Percentiles rank a stretch among this genome's conserved stretches.
phyloP scores from a whole-genome alignment of 1,139 yeast species.

The Meyerozyma smithsonii region DNA sequence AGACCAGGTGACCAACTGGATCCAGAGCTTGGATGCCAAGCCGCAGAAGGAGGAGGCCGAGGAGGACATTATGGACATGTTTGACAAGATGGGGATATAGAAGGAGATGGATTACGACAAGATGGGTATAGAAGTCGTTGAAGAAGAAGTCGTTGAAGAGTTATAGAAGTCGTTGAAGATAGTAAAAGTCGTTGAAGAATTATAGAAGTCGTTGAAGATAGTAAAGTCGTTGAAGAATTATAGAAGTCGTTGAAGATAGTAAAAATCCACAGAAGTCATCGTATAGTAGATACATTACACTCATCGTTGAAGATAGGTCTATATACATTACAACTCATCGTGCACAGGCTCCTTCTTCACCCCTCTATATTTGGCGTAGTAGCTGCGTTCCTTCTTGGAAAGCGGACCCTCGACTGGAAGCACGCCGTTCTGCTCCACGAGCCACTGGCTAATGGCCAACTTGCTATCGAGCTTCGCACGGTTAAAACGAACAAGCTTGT shows the following conservation, averaged over 20 bases:
- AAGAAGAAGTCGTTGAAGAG: no score
- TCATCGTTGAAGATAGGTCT: not conserved
- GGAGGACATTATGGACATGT: constrained; percentile 7
- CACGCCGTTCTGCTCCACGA: constrained; percentile 22
- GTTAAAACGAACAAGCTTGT: constrained; percentile 22
- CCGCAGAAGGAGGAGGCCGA: constrained; percentile 10
- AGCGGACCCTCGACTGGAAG: constrained; percentile 37
- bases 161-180: no score
- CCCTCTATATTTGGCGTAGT: constrained; percentile 24
- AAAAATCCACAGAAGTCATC: no score
- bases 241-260: no score
- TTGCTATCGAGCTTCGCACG: constrained; percentile 26
- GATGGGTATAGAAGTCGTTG: no score
- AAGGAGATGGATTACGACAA: no score
- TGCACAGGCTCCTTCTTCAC: constrained; percentile 12
- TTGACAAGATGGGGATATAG: constrained; percentile 1
- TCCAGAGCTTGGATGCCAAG: constrained; percentile 19
- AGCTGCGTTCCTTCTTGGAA: constrained; percentile 31
- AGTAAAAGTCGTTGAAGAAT: no score
- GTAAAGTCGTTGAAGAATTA: no score
- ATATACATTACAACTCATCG: constrained; percentile 7
- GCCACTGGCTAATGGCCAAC: constrained; percentile 31
- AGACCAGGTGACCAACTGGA: constrained; percentile 56
- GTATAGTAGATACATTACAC: no score
- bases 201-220: no score